These are phyloP conservation scores for Curvularia eragrostidis DNA, from an alignment of 2,329 filamentous ascomycete species.

Conservation along the genomic window DNA sequence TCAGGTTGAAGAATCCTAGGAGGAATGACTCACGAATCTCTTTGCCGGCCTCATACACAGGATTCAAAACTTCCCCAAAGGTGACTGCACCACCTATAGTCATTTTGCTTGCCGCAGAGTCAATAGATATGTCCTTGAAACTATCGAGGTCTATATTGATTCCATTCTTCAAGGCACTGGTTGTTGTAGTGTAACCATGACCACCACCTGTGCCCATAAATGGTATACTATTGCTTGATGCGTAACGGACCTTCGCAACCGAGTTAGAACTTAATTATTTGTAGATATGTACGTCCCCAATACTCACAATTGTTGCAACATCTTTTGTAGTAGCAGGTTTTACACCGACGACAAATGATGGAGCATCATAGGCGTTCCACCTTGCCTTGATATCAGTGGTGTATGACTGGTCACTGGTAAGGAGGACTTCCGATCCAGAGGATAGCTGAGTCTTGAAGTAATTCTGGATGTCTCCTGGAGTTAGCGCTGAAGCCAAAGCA, in stretches of 20 bases:
- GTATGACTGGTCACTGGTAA: slow-evolving; percentile 1
- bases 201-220: slow-evolving; percentile 12
- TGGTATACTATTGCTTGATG: slow-evolving; percentile 3
- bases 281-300: neutral
- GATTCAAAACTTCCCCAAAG: neutral
- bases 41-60: neutral
- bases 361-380: slow-evolving; percentile 7
- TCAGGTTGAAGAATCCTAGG: neutral
- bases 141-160: neutral
- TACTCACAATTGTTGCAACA: slow-evolving; percentile 7
- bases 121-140: neutral
- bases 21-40: neutral
- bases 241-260: slow-evolving; percentile 1
- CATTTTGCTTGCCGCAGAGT: neutral
- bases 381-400: slow-evolving; percentile 2
- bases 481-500: slow-evolving; percentile 2
- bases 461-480: slow-evolving; percentile 2
- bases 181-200: slow-evolving; percentile 9
- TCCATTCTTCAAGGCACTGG: neutral
- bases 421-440: neutral
- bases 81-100: slow-evolving; percentile 1
- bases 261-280: neutral
- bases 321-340: slow-evolving; percentile 7
- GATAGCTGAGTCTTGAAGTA: slow-evolving; percentile 4
- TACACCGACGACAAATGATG: slow-evolving; percentile 8